Conservation (phyloP, 2,329 filamentous ascomycete species). For the Exophiala lecanii-corni region DNA sequence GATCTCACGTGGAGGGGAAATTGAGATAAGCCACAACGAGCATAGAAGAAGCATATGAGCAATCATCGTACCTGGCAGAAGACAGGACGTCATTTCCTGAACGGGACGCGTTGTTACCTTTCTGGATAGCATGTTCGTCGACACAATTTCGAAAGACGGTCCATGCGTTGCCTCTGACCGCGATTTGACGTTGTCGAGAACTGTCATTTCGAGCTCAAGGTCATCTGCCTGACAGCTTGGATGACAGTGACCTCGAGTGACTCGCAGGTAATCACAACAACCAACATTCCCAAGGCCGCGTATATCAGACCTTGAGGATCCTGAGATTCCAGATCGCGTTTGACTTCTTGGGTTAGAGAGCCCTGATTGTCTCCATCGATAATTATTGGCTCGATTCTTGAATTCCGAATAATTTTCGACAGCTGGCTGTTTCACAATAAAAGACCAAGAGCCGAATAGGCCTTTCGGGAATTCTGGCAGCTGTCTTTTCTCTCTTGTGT, state of each 20-base stretch:
- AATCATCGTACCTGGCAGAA: not conserved
- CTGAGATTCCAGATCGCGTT: not conserved
- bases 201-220: not conserved
- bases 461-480: not conserved
- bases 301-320: not conserved
- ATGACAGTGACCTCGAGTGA: not conserved
- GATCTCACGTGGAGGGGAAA: not conserved
- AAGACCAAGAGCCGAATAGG: not conserved
- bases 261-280: not conserved
- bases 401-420: no score
- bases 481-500: not conserved
- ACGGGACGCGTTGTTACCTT: not conserved
- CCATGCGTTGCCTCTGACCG: not conserved
- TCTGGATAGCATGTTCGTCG: not conserved
- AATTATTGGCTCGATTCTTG: not conserved
- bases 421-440: not conserved
- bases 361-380: not conserved
- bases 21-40: not conserved
- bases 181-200: not conserved
- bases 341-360: not conserved
- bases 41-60: not conserved
- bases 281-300: not conserved
- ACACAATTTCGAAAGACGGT: constrained; percentile 3
- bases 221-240: constrained; percentile 1
- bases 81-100: constrained; percentile 2